phyloP scores from a whole-genome alignment of 2,329 filamentous ascomycete genomes.

The Delphinella strobiligena region DNA sequence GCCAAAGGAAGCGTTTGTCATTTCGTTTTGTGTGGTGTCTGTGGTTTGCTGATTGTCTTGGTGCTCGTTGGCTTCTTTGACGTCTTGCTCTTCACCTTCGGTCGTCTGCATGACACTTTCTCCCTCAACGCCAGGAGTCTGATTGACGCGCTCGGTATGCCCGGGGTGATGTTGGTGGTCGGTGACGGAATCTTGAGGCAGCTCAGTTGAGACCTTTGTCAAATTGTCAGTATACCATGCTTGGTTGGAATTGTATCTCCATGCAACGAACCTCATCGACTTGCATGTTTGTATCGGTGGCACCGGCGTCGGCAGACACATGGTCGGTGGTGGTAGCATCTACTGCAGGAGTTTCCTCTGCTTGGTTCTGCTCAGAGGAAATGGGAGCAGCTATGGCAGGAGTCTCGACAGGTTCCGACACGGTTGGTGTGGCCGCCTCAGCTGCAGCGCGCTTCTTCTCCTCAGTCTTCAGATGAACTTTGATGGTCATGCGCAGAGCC shows the following conservation, averaged over 20 bases:
- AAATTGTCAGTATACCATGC: neutral
- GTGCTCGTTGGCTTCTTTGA: neutral
- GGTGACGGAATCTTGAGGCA: neutral
- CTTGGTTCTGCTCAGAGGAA: slow-evolving; percentile 1
- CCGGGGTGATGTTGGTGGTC: neutral
- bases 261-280: slow-evolving; percentile 5
- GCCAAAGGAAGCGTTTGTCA: slow-evolving; percentile 29
- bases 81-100: slow-evolving; percentile 1
- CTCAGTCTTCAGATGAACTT: slow-evolving; percentile 79
- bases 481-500: slow-evolving; percentile 79
- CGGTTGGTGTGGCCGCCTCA: slow-evolving; percentile 16
- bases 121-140: slow-evolving; percentile 1
- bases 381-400: slow-evolving; percentile 8
- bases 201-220: slow-evolving; percentile 3
- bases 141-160: neutral
- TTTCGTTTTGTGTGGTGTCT: neutral
- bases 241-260: too few relatives aligned
- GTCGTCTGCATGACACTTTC: slow-evolving; percentile 4
- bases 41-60: slow-evolving; percentile 5
- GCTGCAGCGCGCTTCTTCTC: slow-evolving; percentile 57
- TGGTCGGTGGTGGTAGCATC: slow-evolving; percentile 5
- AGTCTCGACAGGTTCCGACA: slow-evolving; percentile 11
- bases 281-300: slow-evolving; percentile 3
- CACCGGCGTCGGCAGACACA: slow-evolving; percentile 1
- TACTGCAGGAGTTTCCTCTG: neutral